Evolutionary conservation across 768 basidiomycete genomes (phyloP), one percentile per base, ranked within the genome.

Genomic region (Auriscalpium vulgare): DNA sequence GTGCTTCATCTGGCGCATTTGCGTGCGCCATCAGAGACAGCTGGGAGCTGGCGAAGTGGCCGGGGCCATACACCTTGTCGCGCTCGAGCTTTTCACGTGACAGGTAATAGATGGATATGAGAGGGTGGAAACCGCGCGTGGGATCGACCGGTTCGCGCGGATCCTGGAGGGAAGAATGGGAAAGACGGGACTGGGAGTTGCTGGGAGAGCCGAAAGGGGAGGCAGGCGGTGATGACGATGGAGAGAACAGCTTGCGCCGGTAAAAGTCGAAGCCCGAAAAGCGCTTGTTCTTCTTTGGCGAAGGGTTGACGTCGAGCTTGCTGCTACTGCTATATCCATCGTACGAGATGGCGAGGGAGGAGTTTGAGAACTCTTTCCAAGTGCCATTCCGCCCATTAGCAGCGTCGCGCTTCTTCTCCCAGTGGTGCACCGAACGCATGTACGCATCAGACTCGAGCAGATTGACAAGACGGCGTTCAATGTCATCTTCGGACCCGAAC

Each of bases 211-310:
- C 74, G 37, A 79, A 74, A 1, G 85, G 83, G 0, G 84, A 80
- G 14, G 62, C 57, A 2, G 77, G 76, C 10, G 78, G 79, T 1
- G 78, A 77, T 21, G 77, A 70, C 2, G 67, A 64, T 0, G 79
- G 76, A 3, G 82, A 78, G 71, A 93, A 94, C 47, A 98, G 70
- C 71, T 95, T 97, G 65, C 87, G 82, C 40, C 90, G 82, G 66
- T 95, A 95, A 65, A 93, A 97, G 66, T 97, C 95, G 66, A 99
- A 90, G 2, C 87, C 95, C 11, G 90, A 93, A 69, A 97, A 97
- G n/a, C 95, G 81, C 67, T 86, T 90, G 19, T 78, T 76, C 66
- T 86, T 87, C 73, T 84, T 82, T 55, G 69, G 66, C 36, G 69
- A 65, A 1, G 55, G 43, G 14, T 34, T 48, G 40, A 43, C 17